Evolutionary conservation across 768 basidiomycete genomes (phyloP).

Genomic region (Russula vinacea): DNA sequence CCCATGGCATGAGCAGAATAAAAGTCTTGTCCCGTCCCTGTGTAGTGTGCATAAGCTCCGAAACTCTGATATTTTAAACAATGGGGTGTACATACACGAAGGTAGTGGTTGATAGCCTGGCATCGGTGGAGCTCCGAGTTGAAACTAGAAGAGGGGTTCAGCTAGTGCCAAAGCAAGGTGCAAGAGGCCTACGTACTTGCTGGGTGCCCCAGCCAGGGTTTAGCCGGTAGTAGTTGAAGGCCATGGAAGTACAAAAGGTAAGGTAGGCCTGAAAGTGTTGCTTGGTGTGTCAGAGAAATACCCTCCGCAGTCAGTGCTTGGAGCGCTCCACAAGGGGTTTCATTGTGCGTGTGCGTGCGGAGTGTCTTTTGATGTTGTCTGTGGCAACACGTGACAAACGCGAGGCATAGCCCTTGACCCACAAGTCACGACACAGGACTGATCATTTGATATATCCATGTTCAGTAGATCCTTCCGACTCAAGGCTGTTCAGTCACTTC

Average conservation of each 20-base stretch:
- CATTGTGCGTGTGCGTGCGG: neutral
- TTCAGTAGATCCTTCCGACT: slow-evolving; percentile 11
- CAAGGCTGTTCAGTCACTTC: neutral
- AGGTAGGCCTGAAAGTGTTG: neutral
- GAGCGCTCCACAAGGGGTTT: neutral
- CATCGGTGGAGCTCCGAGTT: slow-evolving; percentile 25
- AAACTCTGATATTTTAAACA: neutral
- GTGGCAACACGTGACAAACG: neutral
- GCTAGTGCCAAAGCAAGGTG: neutral
- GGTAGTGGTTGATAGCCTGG: slow-evolving; percentile 42
- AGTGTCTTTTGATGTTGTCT: neutral
- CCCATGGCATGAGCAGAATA: slow-evolving; percentile 59
- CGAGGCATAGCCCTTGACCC: slow-evolving; percentile 10
- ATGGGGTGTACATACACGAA: slow-evolving; percentile 36
- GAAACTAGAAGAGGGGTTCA: slow-evolving; percentile 19
- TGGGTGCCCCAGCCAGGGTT: slow-evolving; percentile 50
- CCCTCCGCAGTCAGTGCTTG: neutral
- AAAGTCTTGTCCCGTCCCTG: slow-evolving; percentile 63
- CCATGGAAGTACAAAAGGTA: slow-evolving; percentile 38
- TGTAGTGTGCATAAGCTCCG: slow-evolving; percentile 16
- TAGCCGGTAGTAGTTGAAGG: slow-evolving; percentile 46
- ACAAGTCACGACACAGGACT: neutral
- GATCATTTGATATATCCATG: neutral
- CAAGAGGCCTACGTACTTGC: slow-evolving; percentile 34
- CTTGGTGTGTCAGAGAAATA: neutral